Evolutionary conservation across 257 asterid species (phyloP), one percentile per base, ranked within the genome.

Genomic region (Nicotiana noctiflora): DNA sequence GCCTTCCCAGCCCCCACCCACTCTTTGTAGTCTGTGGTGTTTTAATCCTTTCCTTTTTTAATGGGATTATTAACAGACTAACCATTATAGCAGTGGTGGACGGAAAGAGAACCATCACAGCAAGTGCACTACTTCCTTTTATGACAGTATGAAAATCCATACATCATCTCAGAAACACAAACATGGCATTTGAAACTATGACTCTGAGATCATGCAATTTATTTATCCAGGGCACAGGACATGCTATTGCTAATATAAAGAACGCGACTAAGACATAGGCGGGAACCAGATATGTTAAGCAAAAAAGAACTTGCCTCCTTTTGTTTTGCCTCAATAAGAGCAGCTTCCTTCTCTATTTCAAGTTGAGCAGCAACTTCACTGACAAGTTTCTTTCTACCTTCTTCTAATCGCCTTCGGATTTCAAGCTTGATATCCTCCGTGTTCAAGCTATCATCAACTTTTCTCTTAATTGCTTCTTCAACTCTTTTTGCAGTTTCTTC

Each of bases 401-500:
- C 99, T 84, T 88, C 91, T 61, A 92, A 82, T 25, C 89, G 97
- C 86, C 86, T 88, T 65, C 83, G 85, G 57, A 94, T 88, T 88
- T 92, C 97, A 80, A 87, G 82, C 87, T 86, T 91, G 80, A 93
- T 86, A 74, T 90, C 93, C 72, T 84, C 91, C 29, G 89, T 82
- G 77, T 87, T 88, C 91, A 96, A 90, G 81, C 93, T 89, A 88
- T 92, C 98, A 76, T 89, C 89, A 63, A 96, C 98, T 85, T 85
- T 92, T 86, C 88, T 91, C 83, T 82, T 91, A 85, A 94, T 92
- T 80, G 90, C 93, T 82, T 86, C 93, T 76, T 88, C 92, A 61
- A 94, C 90, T 87, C 99, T 90, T 84, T 82, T 91, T 44, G 97
- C 87, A 70, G 98, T 96, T 94, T 96, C 98, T 93, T 96, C 99